Conservation (phyloP, 2,329 filamentous ascomycete species). For the Cryoendolithus antarcticus region DNA sequence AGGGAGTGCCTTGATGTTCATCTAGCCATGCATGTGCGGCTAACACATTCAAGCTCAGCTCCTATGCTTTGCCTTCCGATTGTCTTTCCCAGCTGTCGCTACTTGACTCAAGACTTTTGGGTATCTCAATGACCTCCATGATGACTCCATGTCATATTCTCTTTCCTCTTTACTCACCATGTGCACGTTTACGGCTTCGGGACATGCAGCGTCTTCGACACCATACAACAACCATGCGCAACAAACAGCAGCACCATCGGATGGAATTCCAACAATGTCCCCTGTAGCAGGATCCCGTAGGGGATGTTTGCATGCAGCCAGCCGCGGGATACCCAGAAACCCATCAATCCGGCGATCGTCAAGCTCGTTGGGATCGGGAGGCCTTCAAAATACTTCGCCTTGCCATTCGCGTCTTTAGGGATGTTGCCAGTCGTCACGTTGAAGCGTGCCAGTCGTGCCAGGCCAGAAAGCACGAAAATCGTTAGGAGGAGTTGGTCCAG, state of each 20-base stretch:
- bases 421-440: slow-evolving; percentile 86
- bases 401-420: slow-evolving; percentile 83
- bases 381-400: slow-evolving; percentile 92
- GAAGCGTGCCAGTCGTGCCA: slow-evolving; percentile 89
- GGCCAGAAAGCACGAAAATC: slow-evolving; percentile 88
- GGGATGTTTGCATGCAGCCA: slow-evolving; percentile 74
- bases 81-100: no score
- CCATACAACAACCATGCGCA: slow-evolving; percentile 85
- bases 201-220: slow-evolving; percentile 86
- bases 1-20: slow-evolving; percentile 43
- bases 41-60: no score
- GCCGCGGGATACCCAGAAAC: slow-evolving; percentile 71
- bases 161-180: not conserved
- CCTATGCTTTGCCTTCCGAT: no score
- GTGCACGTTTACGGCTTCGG: slow-evolving; percentile 48
- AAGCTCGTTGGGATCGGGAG: slow-evolving; percentile 90
- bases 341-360: slow-evolving; percentile 70
- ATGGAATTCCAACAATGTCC: slow-evolving; percentile 67
- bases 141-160: not conserved
- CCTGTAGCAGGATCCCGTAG: slow-evolving; percentile 54
- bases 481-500: slow-evolving; percentile 70
- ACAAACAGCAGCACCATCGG: slow-evolving; percentile 71
- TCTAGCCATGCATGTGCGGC: no score
- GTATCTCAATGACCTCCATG: no score
- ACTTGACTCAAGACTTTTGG: no score